Base-by-base conservation (phyloP, 2,329 filamentous ascomycete genomes). In the Claviceps sp. region DNA sequence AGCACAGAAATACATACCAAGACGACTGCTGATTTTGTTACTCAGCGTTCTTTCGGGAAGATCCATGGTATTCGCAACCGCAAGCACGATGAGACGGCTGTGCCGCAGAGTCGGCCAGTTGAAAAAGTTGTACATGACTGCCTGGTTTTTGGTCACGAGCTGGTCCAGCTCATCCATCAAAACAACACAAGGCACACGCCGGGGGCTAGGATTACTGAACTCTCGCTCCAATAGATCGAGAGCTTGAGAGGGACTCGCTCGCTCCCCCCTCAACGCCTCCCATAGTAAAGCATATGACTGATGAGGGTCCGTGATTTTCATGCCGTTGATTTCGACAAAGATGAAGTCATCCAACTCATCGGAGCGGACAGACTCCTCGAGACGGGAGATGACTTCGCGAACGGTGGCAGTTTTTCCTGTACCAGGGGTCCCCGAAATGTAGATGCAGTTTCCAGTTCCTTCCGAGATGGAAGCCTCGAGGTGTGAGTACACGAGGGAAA, bases 121-220 rank as follows among this genome's bases (percentile, higher is more conserved):
- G 78, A 98, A 98, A 68, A 98, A 98, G 68, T 98, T 98, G 72
- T 98, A 98, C 93, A 98, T 98, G 69, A 98, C 93, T n/a, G 88
- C 91, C 67, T 98, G 94, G 62, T 95, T 97, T 63, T 91, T 93
- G 13, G 93, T 98, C 5, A 98, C 94, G 7, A 98, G 79, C 69
- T 98, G 93, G 65, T 98, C 93, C 47, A 98, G 77, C 69, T 98
- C 93, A 62, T 98, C 93, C 93, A 98, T 98, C 49, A 98, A 72
- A 2, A 98, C 93, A 14, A 98, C 93, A 63, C 91, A 97, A 1
- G 94, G 93, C 5, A 95, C 89, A 55, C 93, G 80, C 49, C 93
- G 81, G 24, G 93, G 93, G 54, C 85, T 94, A 0, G 94, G 93
- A 54, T 90, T 84, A 53, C 82, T 91, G 65, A 98, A 98, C 64